Base-by-base conservation (phyloP, 108 stramenopile species). In the Hondaea fermentalgiana region DNA sequence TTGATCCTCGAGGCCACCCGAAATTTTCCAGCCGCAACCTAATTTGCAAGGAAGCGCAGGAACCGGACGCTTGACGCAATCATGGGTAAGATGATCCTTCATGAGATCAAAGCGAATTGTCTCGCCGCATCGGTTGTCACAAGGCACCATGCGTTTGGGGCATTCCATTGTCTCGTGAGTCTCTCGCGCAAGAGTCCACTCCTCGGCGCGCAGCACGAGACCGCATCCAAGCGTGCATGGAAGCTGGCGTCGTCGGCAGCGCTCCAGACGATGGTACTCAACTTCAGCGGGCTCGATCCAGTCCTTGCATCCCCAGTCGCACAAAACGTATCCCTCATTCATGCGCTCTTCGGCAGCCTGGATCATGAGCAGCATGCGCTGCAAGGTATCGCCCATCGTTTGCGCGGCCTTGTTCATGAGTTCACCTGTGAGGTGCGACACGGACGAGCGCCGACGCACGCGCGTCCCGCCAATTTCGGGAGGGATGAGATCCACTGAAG, bases 251-350 rank as follows among this genome's bases (percentile, higher is more conserved):
- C 93, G 92, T 57, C 25, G 55, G 53, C 93, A 94, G 10, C 28
- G 71, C 88, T 90, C 60, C 28, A 49, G 28, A 72, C 92, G 88
- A 72, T 94, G 93, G 44, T 89, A 91, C 42, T 60, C 53, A 69
- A 92, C 59, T 43, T 93, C 93, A 21, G 93, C 93, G 19, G 90
- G 72, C 35, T 90, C 58, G 14, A 91, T 58, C 93, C 93, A 94
- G 19, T 88, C 90, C 12, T 90, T 90, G 89, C 93, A 94, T 4
- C 93, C 93, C 93, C 93, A 94, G 60, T 94, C 93, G 90, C 93
- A 94, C 6, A 92, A 60, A 23, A 93, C 90, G 72, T 91, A 93
- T 43, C 92, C 91, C 45, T 92, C 92, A 5, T 59, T 47, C 87
- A 93, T 92, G 8, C 93, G 89, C 64, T 92, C 87, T 91, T 92